phyloP scores from a whole-genome alignment of 106 monocot genomes.

The Dioscorea zingiberensis region DNA sequence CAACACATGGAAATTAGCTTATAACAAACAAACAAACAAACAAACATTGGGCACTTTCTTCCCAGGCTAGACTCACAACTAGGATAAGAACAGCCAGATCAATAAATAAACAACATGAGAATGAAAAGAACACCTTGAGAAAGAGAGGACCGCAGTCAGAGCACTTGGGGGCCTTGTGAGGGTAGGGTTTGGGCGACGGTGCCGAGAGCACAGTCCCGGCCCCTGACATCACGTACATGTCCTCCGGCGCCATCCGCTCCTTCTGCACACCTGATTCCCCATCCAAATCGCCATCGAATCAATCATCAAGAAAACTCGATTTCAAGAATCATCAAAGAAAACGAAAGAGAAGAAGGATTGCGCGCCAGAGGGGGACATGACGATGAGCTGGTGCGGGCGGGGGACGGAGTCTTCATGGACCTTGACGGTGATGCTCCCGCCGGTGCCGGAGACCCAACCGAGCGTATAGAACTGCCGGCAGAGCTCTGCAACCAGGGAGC shows the following conservation, averaged over 20 bases:
- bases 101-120: too few species aligned
- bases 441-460: conserved; percentile 97
- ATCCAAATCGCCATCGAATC: neutral
- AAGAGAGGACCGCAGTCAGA: conserved; percentile 86
- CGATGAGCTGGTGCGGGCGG: conserved; percentile 72
- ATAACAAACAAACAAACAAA: too few species aligned
- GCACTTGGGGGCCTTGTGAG: conserved; percentile 74
- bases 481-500: conserved; percentile 74
- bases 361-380: conserved; percentile 96
- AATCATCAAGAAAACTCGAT: too few species aligned
- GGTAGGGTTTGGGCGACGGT: conserved; percentile 48
- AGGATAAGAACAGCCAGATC: too few species aligned
- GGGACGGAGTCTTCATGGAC: conserved; percentile 78
- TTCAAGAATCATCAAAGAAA: neutral
- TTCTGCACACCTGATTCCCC: conserved; percentile 79
- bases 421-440: conserved; percentile 98
- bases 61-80: too few species aligned
- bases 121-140: conserved; percentile 55
- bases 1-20: too few species aligned
- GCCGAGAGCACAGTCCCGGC: conserved; percentile 44
- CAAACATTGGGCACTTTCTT: too few species aligned
- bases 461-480: conserved; percentile 91
- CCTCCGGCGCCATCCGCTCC: conserved; percentile 91
- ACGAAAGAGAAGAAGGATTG: neutral
- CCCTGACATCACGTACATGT: conserved; percentile 85